Evolutionary conservation across 176 grass and related monocot species (phyloP).

Genomic region (Carex cristatella): DNA sequence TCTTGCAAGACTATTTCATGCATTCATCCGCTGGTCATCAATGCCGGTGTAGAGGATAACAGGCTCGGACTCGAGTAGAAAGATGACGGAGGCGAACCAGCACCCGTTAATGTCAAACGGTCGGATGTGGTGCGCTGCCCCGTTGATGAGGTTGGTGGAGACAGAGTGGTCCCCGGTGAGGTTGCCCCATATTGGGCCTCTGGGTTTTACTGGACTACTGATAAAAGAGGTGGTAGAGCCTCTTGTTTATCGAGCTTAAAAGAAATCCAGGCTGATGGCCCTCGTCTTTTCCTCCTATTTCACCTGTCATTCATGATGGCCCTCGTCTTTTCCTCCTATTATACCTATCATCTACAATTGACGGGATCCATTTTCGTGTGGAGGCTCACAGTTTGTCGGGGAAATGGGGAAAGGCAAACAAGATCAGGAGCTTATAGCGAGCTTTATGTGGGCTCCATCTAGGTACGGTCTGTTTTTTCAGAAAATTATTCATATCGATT

Average conservation of each 20-base stretch:
- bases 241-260: constrained; percentile 38
- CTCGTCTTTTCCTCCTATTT: too few species aligned
- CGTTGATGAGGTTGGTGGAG: constrained; percentile 56
- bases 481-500: background rate
- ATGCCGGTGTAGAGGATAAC: constrained; percentile 51
- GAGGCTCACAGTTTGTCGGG: too few species aligned
- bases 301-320: too few species aligned
- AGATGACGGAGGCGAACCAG: constrained; percentile 42
- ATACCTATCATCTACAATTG: too few species aligned
- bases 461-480: background rate
- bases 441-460: background rate
- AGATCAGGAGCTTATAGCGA: background rate
- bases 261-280: background rate
- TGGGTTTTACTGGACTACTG: constrained; percentile 44
- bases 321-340: too few species aligned
- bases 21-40: constrained; percentile 10
- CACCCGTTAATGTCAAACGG: constrained; percentile 41
- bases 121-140: constrained; percentile 33
- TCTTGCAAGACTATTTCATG: constrained; percentile 39
- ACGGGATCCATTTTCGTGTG: too few species aligned
- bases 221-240: constrained; percentile 39
- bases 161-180: constrained; percentile 67
- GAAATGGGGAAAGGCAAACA: too few species aligned
- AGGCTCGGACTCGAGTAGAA: constrained; percentile 15
- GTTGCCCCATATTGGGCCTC: constrained; percentile 31